Base-by-base conservation (phyloP, 352 stramenopile species). In the Phytophthora agathidicida region DNA sequence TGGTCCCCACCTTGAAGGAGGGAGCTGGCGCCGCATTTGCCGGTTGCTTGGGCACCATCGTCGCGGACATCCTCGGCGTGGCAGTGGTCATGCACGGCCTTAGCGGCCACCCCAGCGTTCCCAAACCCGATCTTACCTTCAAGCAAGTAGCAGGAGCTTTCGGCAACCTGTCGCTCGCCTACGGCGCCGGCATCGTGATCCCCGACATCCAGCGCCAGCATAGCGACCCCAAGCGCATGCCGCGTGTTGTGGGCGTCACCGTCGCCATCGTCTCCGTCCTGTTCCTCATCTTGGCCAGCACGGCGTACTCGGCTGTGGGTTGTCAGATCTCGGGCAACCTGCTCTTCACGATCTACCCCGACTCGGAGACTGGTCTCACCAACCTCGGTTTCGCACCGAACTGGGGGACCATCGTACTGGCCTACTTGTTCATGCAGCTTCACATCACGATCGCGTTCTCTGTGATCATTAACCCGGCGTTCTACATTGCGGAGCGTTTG, bases 291-390 rank as follows among this genome's bases (percentile, higher is more conserved):
- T 39, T 82, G 30, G 73, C 63, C 5, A 45, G 52, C 13, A 59
- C 66, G 3, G 75, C 62, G 17, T 80, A 80, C 60, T 75, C 54
- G 9, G 60, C 56, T 17, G 59, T 74, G 1, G 74, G 74, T 10
- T 84, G 74, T 49, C 74, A 84, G 45, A 84, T 84, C 47, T 69
- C 74, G 11, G 68, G 72, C 39, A 84, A 84, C 65, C 37, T 85
- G 30, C 58, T 85, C 20, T 85, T 80, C 46, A 62, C 75, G n/a
- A 83, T 85, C 55, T 66, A 64, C 37, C 57, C 59, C 17, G 43
- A 68, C 30, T 54, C 35, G 22, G 23, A 59, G 24, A 59, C 58
- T 0, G 71, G 58, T 1, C 27, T 72, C 19, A 71, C 71, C 16
- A 52, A 58, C 7, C 53, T 83, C 35, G 73, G 73, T 7, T 83